These are phyloP conservation scores for Linanthus parryae DNA, from an alignment of 148 eudicot species.

Conservation along the genomic window DNA sequence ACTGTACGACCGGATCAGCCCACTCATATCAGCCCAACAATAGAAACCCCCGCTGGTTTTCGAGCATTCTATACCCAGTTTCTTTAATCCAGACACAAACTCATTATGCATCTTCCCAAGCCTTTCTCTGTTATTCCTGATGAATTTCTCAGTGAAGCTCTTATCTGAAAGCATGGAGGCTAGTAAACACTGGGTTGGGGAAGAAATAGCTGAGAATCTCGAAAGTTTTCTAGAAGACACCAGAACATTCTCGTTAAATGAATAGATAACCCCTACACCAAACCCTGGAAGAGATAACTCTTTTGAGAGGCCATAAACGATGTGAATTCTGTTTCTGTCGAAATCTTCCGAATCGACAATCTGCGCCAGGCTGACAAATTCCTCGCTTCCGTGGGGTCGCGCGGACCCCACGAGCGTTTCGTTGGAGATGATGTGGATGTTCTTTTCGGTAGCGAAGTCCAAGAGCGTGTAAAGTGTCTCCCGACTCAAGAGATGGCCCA, in stretches of 20 bases:
- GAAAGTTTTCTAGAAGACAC: conserved; percentile 61
- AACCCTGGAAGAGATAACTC: conserved; percentile 68
- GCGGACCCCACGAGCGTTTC: conserved; percentile 51
- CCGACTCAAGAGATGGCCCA: conserved; percentile 47
- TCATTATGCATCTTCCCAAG: conserved; percentile 31
- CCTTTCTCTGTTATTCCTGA: conserved; percentile 50
- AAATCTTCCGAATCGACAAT: conserved; percentile 59
- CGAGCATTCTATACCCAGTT: conserved; percentile 63
- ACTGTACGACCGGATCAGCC: conserved; percentile 63
- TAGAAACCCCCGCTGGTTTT: conserved; percentile 52
- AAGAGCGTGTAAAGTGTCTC: conserved; percentile 60
- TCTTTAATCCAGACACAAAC: conserved; percentile 48
- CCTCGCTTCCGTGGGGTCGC: conserved; percentile 38
- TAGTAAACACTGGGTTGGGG: conserved; percentile 53
- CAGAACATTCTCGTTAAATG: conserved; percentile 53
- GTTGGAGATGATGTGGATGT: conserved; percentile 74
- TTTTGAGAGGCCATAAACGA: conserved; percentile 65
- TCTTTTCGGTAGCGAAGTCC: conserved; percentile 86
- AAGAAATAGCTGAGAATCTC: conserved; percentile 62
- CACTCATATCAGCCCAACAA: conserved; percentile 92
- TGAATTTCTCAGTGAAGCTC: conserved; percentile 35
- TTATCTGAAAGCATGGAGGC: conserved; percentile 66
- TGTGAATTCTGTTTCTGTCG: conserved; percentile 59
- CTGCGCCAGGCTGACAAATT: conserved; percentile 71
- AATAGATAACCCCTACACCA: conserved; percentile 49